These are phyloP conservation scores for Thalassiosira exigua DNA, from an alignment of 352 stramenopile species.

Conservation along the genomic window DNA sequence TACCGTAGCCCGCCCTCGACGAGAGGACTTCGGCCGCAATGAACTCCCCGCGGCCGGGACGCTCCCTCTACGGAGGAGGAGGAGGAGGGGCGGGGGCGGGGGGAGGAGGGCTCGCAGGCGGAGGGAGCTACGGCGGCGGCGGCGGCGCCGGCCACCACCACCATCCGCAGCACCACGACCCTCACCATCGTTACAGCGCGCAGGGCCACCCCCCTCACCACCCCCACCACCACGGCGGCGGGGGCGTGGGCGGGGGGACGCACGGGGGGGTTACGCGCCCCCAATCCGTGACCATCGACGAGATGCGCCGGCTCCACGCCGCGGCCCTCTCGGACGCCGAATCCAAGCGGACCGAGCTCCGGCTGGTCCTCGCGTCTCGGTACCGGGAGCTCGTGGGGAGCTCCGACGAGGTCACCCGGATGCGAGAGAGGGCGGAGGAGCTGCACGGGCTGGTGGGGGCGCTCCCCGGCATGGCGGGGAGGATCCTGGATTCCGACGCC, in stretches of 20 bases:
- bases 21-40: too few relatives aligned
- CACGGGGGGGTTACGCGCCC: background rate
- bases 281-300: slow-evolving; percentile 78
- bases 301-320: slow-evolving; percentile 78
- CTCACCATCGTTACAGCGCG: too few relatives aligned
- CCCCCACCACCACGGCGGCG: background rate
- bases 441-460: slow-evolving; percentile 70
- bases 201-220: background rate
- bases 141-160: background rate
- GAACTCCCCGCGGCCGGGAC: too few relatives aligned
- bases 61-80: too few relatives aligned
- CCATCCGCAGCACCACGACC: background rate
- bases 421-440: slow-evolving; percentile 73
- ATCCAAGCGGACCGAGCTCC: slow-evolving; percentile 81
- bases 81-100: too few relatives aligned
- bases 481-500: slow-evolving; percentile 41
- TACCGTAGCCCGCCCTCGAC: too few relatives aligned
- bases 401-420: slow-evolving; percentile 78
- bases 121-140: slow-evolving; percentile 1
- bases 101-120: too few relatives aligned
- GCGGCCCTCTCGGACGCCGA: slow-evolving; percentile 72
- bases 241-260: background rate
- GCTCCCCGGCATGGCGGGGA: slow-evolving; percentile 67
- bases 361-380: slow-evolving; percentile 74
- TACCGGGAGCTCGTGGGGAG: slow-evolving; percentile 82